Percentiles rank a stretch among this genome's conserved stretches.
These are phyloP conservation scores for Chamaecyparis obtusa DNA, from an alignment of 75 land plant species.

Conservation along the genomic window DNA sequence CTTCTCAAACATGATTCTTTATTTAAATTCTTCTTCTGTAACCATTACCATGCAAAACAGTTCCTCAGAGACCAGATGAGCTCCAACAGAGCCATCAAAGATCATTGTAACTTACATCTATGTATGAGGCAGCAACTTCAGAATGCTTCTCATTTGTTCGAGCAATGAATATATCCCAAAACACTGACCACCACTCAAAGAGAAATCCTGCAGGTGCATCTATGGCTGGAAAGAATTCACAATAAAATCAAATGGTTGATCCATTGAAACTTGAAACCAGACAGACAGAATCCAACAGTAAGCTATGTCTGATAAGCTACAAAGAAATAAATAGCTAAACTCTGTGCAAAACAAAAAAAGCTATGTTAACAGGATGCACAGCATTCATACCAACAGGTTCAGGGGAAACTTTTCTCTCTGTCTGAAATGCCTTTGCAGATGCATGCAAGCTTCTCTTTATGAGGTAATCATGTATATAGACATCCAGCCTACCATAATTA, in stretches of 20 bases:
- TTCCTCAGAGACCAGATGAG: not conserved
- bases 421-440: slow-evolving; percentile 85
- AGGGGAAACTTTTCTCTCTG: slow-evolving; percentile 73
- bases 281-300: not conserved
- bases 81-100: not conserved
- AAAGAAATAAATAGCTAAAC: not conserved
- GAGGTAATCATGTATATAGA: slow-evolving; percentile 86
- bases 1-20: not conserved
- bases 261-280: not conserved
- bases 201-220: slow-evolving; percentile 99
- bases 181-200: slow-evolving; percentile 99
- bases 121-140: slow-evolving; percentile 98
- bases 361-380: not conserved
- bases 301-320: not conserved
- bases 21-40: not conserved
- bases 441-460: slow-evolving; percentile 79
- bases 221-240: slow-evolving; percentile 57
- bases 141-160: slow-evolving; percentile 98
- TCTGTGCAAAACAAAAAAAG: not conserved
- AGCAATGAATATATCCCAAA: slow-evolving; percentile 98
- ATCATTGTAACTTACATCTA: slow-evolving; percentile 61
- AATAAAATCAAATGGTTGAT: not conserved
- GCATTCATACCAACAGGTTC: slow-evolving; percentile 66
- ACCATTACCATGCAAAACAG: not conserved
- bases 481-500: slow-evolving; percentile 69